Evolutionary conservation across 352 stramenopile genomes (phyloP).

Genomic region (Globisporangium cystogenes): DNA sequence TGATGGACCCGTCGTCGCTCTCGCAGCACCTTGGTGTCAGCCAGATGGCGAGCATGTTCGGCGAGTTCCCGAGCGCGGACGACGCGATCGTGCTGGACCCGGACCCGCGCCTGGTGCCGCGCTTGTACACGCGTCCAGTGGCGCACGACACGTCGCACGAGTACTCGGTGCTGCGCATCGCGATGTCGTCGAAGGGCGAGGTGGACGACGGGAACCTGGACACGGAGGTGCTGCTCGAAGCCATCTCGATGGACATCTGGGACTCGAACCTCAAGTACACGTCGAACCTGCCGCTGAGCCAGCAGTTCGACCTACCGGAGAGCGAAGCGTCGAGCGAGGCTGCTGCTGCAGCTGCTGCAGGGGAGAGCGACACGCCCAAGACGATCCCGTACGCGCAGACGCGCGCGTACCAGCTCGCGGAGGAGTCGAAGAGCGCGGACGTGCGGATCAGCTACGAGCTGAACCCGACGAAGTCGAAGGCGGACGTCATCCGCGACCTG

Average conservation of each 20-base stretch:
- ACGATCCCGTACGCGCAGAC: conserved; percentile 1
- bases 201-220: conserved; percentile 51
- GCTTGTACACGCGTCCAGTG: conserved; percentile 25
- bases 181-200: conserved; percentile 69
- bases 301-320: conserved; percentile 58
- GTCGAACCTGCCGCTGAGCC: conserved; percentile 62
- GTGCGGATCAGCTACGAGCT: background rate
- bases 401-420: background rate
- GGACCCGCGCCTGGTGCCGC: conserved; percentile 29
- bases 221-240: conserved; percentile 77
- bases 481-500: conserved; percentile 13
- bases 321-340: conserved; percentile 11
- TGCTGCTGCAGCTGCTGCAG: conserved; percentile 8
- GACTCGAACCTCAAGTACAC: conserved; percentile 80
- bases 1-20: conserved; percentile 68
- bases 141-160: conserved; percentile 28
- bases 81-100: conserved; percentile 60
- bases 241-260: conserved; percentile 86
- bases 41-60: conserved; percentile 46
- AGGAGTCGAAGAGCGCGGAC: conserved; percentile 2
- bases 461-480: conserved; percentile 1
- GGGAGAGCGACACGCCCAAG: background rate
- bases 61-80: conserved; percentile 46
- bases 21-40: conserved; percentile 37
- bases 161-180: conserved; percentile 70